Evolutionary conservation across 2,329 filamentous ascomycete species (phyloP).

Genomic region (Fusarium guadeloupense): DNA sequence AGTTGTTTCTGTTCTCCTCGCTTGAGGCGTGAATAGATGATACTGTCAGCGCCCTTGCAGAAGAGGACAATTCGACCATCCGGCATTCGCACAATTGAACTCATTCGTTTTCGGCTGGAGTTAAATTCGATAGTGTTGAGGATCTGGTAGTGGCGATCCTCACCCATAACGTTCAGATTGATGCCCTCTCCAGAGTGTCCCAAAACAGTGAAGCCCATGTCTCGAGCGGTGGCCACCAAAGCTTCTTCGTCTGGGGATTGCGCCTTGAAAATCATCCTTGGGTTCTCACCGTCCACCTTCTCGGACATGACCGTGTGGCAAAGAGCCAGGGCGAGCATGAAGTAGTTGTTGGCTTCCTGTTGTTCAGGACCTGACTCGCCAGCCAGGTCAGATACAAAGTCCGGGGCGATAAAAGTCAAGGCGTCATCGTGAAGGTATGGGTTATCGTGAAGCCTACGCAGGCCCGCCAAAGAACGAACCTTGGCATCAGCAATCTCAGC

Average conservation of each 20-base stretch:
- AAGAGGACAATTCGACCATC: slow-evolving; percentile 88
- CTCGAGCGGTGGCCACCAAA: slow-evolving; percentile 90
- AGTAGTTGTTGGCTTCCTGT: slow-evolving; percentile 79
- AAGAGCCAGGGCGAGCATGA: slow-evolving; percentile 95
- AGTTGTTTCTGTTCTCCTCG: slow-evolving; percentile 87
- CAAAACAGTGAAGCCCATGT: slow-evolving; percentile 93
- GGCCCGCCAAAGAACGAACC: slow-evolving; percentile 72
- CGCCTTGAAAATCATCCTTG: slow-evolving; percentile 93
- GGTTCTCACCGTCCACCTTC: slow-evolving; percentile 85
- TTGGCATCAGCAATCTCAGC: slow-evolving; percentile 84
- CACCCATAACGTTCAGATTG: slow-evolving; percentile 84
- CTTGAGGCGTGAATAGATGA: slow-evolving; percentile 92
- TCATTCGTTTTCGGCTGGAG: slow-evolving; percentile 96
- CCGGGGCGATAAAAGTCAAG: slow-evolving; percentile 89
- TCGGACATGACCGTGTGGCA: slow-evolving; percentile 97
- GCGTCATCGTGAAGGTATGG: slow-evolving; percentile 91
- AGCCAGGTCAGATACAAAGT: slow-evolving; percentile 84
- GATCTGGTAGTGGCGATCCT: slow-evolving; percentile 85
- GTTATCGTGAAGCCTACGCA: slow-evolving; percentile 85
- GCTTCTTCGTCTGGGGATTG: slow-evolving; percentile 97
- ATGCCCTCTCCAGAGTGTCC: slow-evolving; percentile 83
- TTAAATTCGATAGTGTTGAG: slow-evolving; percentile 98
- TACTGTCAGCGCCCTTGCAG: slow-evolving; percentile 97
- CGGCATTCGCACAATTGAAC: slow-evolving; percentile 94
- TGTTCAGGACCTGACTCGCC: slow-evolving; percentile 82